A percentile compares a stretch with the other conserved stretches of the same genome.
These are phyloP conservation scores for Hepatocystis sp. DNA, from an alignment of 169 alveolate genomes.

Conservation along the genomic window DNA sequence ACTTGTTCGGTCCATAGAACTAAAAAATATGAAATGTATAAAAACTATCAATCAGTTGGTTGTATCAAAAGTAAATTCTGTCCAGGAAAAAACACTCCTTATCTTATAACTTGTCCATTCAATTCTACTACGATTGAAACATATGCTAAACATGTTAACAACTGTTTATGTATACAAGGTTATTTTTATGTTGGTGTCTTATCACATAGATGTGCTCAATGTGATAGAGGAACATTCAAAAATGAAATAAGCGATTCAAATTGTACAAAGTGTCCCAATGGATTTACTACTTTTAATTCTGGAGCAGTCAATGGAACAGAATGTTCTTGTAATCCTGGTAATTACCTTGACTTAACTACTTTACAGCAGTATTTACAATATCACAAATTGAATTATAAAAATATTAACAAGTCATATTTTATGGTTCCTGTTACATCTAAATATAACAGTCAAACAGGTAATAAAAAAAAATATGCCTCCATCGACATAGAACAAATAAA, in stretches of 20 bases:
- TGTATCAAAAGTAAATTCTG: slow-evolving; percentile 67
- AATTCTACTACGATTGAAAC: slow-evolving; percentile 79
- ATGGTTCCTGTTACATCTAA: slow-evolving; percentile 47
- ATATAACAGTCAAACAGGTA: no score
- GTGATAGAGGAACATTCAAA: slow-evolving; percentile 83
- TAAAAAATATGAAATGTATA: slow-evolving; percentile 52
- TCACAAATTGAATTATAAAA: slow-evolving; percentile 50
- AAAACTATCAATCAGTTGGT: slow-evolving; percentile 20
- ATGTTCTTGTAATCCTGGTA: slow-evolving; percentile 81
- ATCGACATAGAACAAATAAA: no score
- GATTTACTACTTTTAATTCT: slow-evolving; percentile 78
- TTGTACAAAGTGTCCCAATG: slow-evolving; percentile 81
- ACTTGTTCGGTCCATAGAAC: slow-evolving; percentile 58
- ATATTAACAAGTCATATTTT: slow-evolving; percentile 46
- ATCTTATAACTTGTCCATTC: slow-evolving; percentile 77
- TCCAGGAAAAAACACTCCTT: slow-evolving; percentile 81
- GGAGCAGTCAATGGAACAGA: slow-evolving; percentile 79
- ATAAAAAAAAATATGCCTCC: no score
- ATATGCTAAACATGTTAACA: slow-evolving; percentile 62
- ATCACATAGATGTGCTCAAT: slow-evolving; percentile 76
- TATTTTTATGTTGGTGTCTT: slow-evolving; percentile 50
- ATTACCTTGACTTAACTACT: slow-evolving; percentile 64
- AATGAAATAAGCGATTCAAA: slow-evolving; percentile 71
- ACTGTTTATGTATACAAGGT: slow-evolving; percentile 84
- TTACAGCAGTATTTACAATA: slow-evolving; percentile 26